Percentiles rank a stretch among this genome's conserved stretches.
Conservation (phyloP, 2,329 filamentous ascomycete species). For the Neoarthrinium moseri region DNA sequence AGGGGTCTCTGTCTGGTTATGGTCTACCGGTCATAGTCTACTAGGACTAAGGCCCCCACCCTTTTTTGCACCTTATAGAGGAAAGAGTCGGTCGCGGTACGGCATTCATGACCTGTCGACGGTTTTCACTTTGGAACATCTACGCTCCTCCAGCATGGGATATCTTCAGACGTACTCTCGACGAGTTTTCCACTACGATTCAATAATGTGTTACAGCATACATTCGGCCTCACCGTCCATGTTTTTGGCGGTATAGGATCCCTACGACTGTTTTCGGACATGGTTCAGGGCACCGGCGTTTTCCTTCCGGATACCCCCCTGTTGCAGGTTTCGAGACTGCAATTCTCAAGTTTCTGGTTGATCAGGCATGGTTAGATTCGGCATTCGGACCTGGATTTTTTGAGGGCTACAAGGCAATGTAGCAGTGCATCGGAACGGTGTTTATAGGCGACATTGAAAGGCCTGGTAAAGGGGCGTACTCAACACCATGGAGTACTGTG, state of each 20-base stretch:
- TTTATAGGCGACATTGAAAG: conserved; percentile 1
- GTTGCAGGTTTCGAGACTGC: neutral
- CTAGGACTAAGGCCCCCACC: neutral
- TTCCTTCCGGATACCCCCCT: conserved; percentile 2
- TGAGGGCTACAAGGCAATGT: neutral
- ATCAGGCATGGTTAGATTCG: conserved; percentile 1
- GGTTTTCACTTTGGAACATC: conserved; percentile 20
- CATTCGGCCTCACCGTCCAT: too few species aligned
- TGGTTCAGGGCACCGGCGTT: neutral
- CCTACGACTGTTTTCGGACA: neutral
- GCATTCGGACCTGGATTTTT: conserved; percentile 1
- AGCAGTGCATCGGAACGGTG: conserved; percentile 5
- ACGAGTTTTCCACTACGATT: conserved; percentile 10
- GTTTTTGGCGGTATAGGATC: neutral
- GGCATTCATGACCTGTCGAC: conserved; percentile 23
- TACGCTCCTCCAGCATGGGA: conserved; percentile 10
- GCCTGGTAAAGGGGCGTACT: neutral
- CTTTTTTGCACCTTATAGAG: conserved; percentile 13
- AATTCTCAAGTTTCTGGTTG: conserved; percentile 3
- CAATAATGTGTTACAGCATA: conserved; percentile 15
- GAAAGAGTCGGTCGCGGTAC: conserved; percentile 18
- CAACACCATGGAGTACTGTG: neutral
- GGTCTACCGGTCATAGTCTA: conserved; percentile 10
- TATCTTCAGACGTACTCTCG: conserved; percentile 8
- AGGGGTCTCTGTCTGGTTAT: conserved; percentile 3